Conservation (phyloP, 441 rosid species). For the Mallotus repandus region DNA sequence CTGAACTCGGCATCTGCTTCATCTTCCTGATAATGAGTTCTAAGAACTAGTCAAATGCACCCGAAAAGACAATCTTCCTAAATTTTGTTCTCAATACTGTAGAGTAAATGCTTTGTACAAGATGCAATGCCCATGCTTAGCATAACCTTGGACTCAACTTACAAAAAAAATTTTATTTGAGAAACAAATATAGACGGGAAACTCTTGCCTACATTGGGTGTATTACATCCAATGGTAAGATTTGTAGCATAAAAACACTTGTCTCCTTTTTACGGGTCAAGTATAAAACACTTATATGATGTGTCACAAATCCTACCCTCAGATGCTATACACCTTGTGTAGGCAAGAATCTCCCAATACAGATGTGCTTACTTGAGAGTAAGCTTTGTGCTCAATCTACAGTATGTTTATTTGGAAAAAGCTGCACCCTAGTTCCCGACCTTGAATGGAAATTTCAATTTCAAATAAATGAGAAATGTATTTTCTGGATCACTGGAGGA, state of each 20-base stretch:
- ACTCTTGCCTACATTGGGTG: too few species aligned
- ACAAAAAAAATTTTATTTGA: too few species aligned
- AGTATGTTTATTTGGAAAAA: conserved; percentile 3
- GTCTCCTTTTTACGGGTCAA: too few species aligned
- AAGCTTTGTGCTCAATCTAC: not conserved
- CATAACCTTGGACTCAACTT: too few species aligned
- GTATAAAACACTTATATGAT: too few species aligned
- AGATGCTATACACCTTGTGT: too few species aligned
- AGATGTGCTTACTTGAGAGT: not conserved
- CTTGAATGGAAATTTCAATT: not conserved
- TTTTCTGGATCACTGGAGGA: not conserved
- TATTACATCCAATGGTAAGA: too few species aligned
- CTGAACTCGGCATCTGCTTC: conserved; percentile 4
- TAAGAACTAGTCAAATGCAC: not conserved
- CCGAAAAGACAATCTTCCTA: conserved; percentile 4
- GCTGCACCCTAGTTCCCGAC: not conserved
- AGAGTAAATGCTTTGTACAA: not conserved
- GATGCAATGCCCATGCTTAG: not conserved
- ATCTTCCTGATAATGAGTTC: conserved; percentile 1
- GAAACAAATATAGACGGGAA: too few species aligned
- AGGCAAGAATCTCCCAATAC: too few species aligned
- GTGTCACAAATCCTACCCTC: too few species aligned
- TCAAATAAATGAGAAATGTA: not conserved
- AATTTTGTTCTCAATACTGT: not conserved
- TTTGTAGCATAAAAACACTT: too few species aligned